Evolutionary conservation across 1,139 yeast species (phyloP).

Genomic region (Magnusiomyces magnusii): DNA sequence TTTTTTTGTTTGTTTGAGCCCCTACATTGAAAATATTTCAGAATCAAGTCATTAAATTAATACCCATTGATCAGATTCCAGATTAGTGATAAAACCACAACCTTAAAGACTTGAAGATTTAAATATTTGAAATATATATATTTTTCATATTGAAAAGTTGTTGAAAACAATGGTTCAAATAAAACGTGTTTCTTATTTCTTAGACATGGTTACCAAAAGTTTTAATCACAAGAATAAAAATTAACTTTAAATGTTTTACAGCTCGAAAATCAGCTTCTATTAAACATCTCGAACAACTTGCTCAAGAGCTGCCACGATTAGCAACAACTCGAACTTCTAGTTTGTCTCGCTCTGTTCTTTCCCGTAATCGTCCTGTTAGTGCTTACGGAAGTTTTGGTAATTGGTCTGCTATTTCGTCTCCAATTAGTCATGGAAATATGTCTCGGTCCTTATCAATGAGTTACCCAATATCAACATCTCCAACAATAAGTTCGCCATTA

Average conservation of each 20-base stretch:
- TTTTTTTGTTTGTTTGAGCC: too few species aligned
- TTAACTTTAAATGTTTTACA: too few species aligned
- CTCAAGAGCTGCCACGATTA: conserved; percentile 14
- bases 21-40: neutral
- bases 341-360: neutral
- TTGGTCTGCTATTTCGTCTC: neutral
- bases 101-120: too few species aligned
- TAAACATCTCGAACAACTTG: conserved; percentile 15
- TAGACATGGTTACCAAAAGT: too few species aligned
- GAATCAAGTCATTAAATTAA: neutral
- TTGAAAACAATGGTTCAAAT: too few species aligned
- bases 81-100: too few species aligned
- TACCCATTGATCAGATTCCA: too few species aligned
- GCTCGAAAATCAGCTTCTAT: conserved; percentile 16
- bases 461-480: neutral
- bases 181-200: too few species aligned
- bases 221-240: too few species aligned
- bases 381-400: neutral
- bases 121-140: too few species aligned
- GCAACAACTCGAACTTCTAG: conserved; percentile 5
- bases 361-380: neutral
- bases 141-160: too few species aligned
- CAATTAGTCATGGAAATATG: neutral
- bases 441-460: neutral
- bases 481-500: neutral